These are phyloP conservation scores for Coemansia sp. DNA, from an alignment of 192 early-diverging fungal genomes.

Conservation along the genomic window DNA sequence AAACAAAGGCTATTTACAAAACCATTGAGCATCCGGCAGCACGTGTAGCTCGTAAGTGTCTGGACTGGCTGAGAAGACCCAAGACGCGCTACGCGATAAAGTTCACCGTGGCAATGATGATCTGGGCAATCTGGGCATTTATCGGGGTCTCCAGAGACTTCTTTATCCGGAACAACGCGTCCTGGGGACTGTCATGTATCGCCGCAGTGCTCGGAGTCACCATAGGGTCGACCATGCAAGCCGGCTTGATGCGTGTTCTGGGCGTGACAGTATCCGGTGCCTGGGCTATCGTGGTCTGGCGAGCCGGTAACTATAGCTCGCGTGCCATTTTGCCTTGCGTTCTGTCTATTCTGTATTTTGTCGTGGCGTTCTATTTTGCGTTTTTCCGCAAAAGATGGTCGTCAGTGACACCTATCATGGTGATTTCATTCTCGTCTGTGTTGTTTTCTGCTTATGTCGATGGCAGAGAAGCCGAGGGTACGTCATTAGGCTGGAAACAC, in stretches of 20 bases:
- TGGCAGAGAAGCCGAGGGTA: constrained; percentile 1
- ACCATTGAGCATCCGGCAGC: constrained; percentile 21
- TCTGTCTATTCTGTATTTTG: constrained; percentile 38
- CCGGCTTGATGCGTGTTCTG: constrained; percentile 30
- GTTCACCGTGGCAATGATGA: constrained; percentile 45
- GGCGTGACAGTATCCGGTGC: constrained; percentile 22
- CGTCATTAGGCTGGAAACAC: constrained; percentile 39
- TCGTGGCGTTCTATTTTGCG: constrained; percentile 21
- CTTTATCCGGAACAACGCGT: constrained; percentile 22
- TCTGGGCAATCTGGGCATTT: constrained; percentile 46
- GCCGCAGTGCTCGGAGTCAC: constrained; percentile 38
- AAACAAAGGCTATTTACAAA: constrained; percentile 11
- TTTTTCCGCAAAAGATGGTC: constrained; percentile 31
- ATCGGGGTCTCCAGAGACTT: constrained; percentile 22
- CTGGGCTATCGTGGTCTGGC: constrained; percentile 48
- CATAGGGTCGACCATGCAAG: constrained; percentile 36
- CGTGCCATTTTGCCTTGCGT: constrained; percentile 23
- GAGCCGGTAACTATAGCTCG: constrained; percentile 17
- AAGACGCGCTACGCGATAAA: constrained; percentile 48
- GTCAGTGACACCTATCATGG: constrained; percentile 29
- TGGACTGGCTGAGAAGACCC: constrained; percentile 29
- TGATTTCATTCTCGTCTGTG: constrained; percentile 39
- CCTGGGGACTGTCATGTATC: constrained; percentile 42
- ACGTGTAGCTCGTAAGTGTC: constrained; percentile 4
- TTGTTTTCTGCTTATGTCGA: constrained; percentile 25